These are phyloP conservation scores for Quillaja saponaria DNA, from an alignment of 306 rosid species.

Conservation along the genomic window DNA sequence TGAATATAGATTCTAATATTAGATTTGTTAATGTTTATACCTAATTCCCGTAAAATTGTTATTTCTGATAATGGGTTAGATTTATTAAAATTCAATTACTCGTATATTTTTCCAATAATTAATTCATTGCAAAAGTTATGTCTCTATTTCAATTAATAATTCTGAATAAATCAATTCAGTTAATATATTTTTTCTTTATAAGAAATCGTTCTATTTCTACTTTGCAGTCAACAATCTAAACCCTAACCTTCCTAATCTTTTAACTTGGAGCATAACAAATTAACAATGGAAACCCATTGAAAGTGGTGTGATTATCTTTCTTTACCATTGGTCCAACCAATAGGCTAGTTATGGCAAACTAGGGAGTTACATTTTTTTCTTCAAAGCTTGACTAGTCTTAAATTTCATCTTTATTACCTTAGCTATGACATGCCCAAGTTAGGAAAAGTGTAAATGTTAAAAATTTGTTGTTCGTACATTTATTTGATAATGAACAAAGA, in stretches of 20 bases:
- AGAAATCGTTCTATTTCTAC: too few species aligned
- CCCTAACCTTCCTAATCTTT: not conserved
- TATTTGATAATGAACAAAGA: conserved; percentile 1
- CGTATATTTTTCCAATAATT: too few species aligned
- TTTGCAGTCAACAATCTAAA: too few species aligned
- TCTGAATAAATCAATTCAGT: too few species aligned
- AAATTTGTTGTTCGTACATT: not conserved
- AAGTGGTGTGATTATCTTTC: not conserved
- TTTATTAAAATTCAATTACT: too few species aligned
- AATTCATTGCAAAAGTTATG: too few species aligned
- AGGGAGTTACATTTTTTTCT: conserved; percentile 2
- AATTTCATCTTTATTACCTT: conserved; percentile 26
- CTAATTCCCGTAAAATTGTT: too few species aligned
- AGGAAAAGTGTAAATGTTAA: conserved; percentile 24
- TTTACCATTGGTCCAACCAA: not conserved
- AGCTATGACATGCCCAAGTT: conserved; percentile 9
- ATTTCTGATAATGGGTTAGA: too few species aligned
- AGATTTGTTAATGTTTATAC: too few species aligned
- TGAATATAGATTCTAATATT: too few species aligned
- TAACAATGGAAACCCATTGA: not conserved
- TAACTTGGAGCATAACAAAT: conserved; percentile 4
- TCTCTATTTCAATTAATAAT: too few species aligned
- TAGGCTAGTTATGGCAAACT: not conserved
- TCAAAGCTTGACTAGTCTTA: not conserved
- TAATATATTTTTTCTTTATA: too few species aligned